A percentile compares a stretch with the other conserved stretches of the same genome.
Evolutionary conservation across 768 basidiomycete species (phyloP).

Genomic region (Mycena capillaripes): DNA sequence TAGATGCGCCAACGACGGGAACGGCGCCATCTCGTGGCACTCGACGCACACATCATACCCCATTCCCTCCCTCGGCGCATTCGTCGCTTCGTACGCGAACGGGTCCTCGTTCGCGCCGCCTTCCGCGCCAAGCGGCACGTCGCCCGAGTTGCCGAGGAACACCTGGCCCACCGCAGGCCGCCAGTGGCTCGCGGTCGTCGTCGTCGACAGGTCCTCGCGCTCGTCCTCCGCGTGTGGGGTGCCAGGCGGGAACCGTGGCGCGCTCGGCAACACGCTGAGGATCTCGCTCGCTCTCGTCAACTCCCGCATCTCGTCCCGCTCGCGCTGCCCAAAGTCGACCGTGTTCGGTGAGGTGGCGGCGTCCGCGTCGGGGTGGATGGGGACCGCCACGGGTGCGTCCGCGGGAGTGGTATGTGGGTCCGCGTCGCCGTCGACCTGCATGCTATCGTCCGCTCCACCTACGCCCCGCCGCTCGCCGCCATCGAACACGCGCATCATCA

Average conservation of each 20-base stretch:
- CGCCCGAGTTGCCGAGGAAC: slow-evolving; percentile 86
- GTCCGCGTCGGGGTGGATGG: slow-evolving; percentile 15
- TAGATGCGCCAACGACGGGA: slow-evolving; percentile 76
- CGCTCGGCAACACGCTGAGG: slow-evolving; percentile 49
- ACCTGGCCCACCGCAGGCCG: slow-evolving; percentile 75
- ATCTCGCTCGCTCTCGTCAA: slow-evolving; percentile 89
- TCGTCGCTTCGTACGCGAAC: slow-evolving; percentile 58
- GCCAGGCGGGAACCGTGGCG: not conserved
- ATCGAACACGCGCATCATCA: slow-evolving; percentile 65
- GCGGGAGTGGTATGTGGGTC: slow-evolving; percentile 1
- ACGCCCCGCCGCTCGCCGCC: slow-evolving; percentile 41
- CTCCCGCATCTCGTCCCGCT: slow-evolving; percentile 92
- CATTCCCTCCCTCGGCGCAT: slow-evolving; percentile 62
- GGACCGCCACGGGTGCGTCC: slow-evolving; percentile 21
- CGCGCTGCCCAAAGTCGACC: slow-evolving; percentile 85
- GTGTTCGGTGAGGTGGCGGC: slow-evolving; percentile 62
- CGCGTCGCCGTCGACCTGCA: slow-evolving; percentile 18
- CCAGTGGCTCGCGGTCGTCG: slow-evolving; percentile 59
- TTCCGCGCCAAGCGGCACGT: slow-evolving; percentile 70
- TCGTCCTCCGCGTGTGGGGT: slow-evolving; percentile 9
- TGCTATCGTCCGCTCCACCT: slow-evolving; percentile 1
- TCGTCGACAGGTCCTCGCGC: slow-evolving; percentile 39
- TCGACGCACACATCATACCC: slow-evolving; percentile 92
- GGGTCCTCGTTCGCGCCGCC: slow-evolving; percentile 49
- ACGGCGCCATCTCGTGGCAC: slow-evolving; percentile 85